Conservation (phyloP, 331 rosid species). For the Rosa hybrid region DNA sequence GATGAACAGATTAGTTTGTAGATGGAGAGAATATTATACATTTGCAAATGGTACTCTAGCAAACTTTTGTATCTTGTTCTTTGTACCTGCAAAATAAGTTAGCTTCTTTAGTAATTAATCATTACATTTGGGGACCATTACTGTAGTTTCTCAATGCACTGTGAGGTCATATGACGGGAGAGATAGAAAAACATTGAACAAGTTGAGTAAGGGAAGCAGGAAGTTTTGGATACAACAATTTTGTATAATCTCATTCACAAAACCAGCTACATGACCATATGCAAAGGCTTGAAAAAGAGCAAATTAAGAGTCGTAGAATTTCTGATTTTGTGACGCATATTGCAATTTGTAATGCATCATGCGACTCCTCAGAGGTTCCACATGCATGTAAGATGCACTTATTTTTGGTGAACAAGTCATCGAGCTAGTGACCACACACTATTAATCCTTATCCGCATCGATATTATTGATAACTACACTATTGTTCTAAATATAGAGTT, state of each 20-base stretch:
- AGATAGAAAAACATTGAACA: not conserved
- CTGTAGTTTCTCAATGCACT: not conserved
- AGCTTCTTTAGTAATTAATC: not conserved
- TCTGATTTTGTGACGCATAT: not conserved
- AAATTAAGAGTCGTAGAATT: not conserved
- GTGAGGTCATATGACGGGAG: not conserved
- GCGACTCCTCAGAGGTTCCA: too few species aligned
- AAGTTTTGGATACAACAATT: not conserved
- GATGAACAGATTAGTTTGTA: not conserved
- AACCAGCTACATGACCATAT: not conserved
- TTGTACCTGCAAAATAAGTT: constrained; percentile 1
- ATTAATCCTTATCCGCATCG: too few species aligned
- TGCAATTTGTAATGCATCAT: too few species aligned
- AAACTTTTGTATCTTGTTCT: constrained; percentile 9
- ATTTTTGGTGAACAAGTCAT: too few species aligned
- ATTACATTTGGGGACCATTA: constrained; percentile 1
- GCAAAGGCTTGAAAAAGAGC: not conserved
- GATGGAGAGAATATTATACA: not conserved
- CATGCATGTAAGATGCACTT: too few species aligned
- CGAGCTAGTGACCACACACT: too few species aligned
- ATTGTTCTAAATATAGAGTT: too few species aligned
- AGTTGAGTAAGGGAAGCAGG: not conserved
- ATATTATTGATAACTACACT: too few species aligned
- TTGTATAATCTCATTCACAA: not conserved
- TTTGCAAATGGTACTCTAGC: not conserved